These are phyloP conservation scores for Capsicum chinense DNA, from an alignment of 257 asterid species.

Conservation along the genomic window DNA sequence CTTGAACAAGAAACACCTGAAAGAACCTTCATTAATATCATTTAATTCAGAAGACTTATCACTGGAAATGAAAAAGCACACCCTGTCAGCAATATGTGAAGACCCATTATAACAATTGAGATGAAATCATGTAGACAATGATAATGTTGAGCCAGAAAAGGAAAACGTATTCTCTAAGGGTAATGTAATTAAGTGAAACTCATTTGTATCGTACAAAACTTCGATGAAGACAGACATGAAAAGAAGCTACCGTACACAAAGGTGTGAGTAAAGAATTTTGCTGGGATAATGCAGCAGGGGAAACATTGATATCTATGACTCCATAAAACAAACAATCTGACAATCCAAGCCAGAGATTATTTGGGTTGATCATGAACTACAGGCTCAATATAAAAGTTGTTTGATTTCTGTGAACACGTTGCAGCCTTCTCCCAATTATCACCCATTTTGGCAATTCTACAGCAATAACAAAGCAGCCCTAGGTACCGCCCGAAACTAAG, in stretches of 20 bases:
- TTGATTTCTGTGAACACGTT: slow-evolving; percentile 23
- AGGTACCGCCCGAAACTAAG: background rate
- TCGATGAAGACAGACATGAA: background rate
- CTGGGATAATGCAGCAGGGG: slow-evolving; percentile 10
- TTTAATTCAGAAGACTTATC: too few species aligned
- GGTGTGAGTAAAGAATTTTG: background rate
- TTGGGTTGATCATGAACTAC: slow-evolving; percentile 22
- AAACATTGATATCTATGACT: background rate
- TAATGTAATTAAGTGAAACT: background rate
- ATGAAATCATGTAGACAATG: background rate
- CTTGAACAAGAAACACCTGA: too few species aligned
- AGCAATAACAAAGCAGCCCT: slow-evolving; percentile 20
- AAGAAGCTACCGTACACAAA: background rate
- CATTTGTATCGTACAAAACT: background rate
- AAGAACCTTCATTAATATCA: too few species aligned
- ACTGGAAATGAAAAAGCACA: too few species aligned
- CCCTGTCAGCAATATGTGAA: background rate
- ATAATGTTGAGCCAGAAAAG: background rate
- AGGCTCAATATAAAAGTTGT: slow-evolving; percentile 3
- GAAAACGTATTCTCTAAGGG: background rate
- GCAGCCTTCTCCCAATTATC: slow-evolving; percentile 16
- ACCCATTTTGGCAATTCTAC: slow-evolving; percentile 21
- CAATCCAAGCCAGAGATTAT: slow-evolving; percentile 16
- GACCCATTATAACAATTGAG: background rate
- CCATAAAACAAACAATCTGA: slow-evolving; percentile 14